A percentile compares a stretch with the other conserved stretches of the same genome.
Evolutionary conservation across 192 early-diverging fungal species (phyloP).

Genomic region (Coemansia sp.): DNA sequence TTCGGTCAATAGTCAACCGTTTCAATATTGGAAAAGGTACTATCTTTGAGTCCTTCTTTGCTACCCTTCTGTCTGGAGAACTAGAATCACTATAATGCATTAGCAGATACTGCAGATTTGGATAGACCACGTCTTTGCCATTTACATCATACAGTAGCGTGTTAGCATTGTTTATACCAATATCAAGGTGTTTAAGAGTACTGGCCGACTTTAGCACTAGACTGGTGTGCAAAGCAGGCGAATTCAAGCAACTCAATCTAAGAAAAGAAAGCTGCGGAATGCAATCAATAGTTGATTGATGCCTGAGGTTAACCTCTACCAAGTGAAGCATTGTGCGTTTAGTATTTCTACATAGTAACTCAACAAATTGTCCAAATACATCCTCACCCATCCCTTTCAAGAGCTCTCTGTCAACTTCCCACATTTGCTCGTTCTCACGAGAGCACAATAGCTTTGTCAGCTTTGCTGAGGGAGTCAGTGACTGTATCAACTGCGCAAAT

Average conservation of each 20-base stretch:
- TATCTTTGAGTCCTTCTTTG: background rate
- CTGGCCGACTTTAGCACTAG: background rate
- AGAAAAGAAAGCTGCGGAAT: background rate
- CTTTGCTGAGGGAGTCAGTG: background rate
- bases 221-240: background rate
- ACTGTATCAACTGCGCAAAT: background rate
- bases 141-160: background rate
- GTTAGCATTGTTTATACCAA: background rate
- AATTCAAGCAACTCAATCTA: background rate
- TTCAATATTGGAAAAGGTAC: background rate
- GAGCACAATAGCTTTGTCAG: too few relatives aligned
- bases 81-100: background rate
- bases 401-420: too few relatives aligned
- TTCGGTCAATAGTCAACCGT: background rate
- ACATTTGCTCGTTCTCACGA: too few relatives aligned
- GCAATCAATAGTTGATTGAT: background rate
- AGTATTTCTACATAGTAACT: background rate
- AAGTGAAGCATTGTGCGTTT: background rate
- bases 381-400: background rate
- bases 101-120: constrained; percentile 6
- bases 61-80: too few relatives aligned
- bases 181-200: background rate
- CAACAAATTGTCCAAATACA: background rate
- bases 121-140: background rate
- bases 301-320: background rate